Percentiles rank a stretch among this genome's conserved stretches.
These are phyloP conservation scores for Petunia hybrid DNA, from an alignment of 305 asterid genomes.

Conservation along the genomic window DNA sequence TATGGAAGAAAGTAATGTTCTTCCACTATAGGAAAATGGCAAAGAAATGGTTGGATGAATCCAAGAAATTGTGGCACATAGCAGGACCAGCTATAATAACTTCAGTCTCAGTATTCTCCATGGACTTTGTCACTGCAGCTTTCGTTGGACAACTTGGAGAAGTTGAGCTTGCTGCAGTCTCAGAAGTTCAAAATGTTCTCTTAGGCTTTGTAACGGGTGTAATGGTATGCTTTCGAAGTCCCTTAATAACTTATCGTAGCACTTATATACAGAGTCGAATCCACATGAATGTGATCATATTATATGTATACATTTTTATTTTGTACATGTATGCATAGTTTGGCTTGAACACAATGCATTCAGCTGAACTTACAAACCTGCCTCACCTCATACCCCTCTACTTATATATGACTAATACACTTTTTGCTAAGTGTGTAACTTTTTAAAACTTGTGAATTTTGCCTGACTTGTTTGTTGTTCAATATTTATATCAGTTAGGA, in stretches of 20 bases:
- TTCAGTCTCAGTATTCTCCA: conserved; percentile 70
- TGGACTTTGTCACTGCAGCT: conserved; percentile 65
- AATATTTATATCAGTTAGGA: conserved; percentile 37
- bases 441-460: background rate
- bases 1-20: conserved; percentile 17
- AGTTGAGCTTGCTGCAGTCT: conserved; percentile 80
- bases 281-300: background rate
- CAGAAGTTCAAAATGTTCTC: conserved; percentile 75
- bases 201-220: conserved; percentile 76
- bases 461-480: background rate
- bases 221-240: conserved; percentile 53
- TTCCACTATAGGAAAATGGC: background rate
- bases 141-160: conserved; percentile 80
- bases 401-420: too few species aligned
- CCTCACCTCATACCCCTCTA: too few species aligned
- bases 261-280: background rate
- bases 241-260: background rate
- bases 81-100: conserved; percentile 77
- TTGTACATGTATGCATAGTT: too few species aligned
- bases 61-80: conserved; percentile 70
- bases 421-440: too few species aligned
- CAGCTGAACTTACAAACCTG: too few species aligned
- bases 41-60: conserved; percentile 49
- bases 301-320: too few species aligned
- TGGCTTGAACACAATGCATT: background rate